phyloP scores from a whole-genome alignment of 176 grass and related monocot species.

The Carex parvula region DNA sequence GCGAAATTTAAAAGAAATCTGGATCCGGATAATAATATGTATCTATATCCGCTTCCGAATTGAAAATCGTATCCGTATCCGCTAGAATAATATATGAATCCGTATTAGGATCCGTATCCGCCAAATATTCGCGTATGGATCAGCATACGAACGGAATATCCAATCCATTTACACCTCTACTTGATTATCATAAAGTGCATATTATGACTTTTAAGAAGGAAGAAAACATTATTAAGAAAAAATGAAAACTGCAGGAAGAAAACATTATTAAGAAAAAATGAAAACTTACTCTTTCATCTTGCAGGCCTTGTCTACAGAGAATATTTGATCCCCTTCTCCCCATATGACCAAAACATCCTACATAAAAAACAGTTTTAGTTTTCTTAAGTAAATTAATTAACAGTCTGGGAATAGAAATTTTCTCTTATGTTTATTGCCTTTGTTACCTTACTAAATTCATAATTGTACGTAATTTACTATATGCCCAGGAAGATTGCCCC shows the following conservation, averaged over 20 bases:
- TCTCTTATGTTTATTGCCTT: not conserved
- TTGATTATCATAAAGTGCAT: not conserved
- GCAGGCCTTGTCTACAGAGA: conserved; percentile 53
- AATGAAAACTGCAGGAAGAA: too few species aligned
- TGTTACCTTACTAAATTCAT: not conserved
- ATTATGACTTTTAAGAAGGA: not conserved
- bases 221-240: not conserved
- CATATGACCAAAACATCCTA: conserved; percentile 77
- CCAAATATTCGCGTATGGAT: too few species aligned
- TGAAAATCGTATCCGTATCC: too few species aligned
- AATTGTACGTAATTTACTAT: not conserved
- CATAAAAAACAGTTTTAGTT: not conserved
- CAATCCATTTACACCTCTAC: too few species aligned
- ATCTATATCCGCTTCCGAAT: too few species aligned
- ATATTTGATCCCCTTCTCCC: conserved; percentile 87
- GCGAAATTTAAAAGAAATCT: too few species aligned
- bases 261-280: too few species aligned
- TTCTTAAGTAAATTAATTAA: not conserved
- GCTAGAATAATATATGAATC: too few species aligned
- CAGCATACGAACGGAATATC: too few species aligned
- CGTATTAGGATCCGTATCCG: too few species aligned
- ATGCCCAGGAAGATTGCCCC: not conserved
- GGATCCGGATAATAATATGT: too few species aligned
- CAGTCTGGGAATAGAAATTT: not conserved
- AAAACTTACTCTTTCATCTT: conserved; percentile 63